Evolutionary conservation across 148 eudicot species (phyloP).

Genomic region (Vaccinium macrocarpon): DNA sequence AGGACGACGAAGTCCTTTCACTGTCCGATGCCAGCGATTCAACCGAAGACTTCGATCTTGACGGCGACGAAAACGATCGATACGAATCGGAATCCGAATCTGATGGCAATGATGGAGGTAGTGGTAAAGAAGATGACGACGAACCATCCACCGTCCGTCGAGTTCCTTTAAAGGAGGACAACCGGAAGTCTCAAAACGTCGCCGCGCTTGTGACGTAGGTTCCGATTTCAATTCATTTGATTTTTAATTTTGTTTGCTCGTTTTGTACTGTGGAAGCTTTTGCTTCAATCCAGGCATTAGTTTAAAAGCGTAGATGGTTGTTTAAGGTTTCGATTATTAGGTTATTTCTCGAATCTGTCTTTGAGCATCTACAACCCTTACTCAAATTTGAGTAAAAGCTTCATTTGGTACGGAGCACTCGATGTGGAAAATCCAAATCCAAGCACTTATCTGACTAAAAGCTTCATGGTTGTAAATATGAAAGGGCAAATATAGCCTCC

Average conservation of each 20-base stretch:
- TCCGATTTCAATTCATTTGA: background rate
- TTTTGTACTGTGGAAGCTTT: background rate
- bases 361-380: too few species aligned
- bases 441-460: too few species aligned
- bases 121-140: conserved; percentile 16
- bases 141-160: background rate
- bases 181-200: conserved; percentile 49
- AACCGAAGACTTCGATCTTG: conserved; percentile 21
- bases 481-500: too few species aligned
- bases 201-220: conserved; percentile 56
- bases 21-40: conserved; percentile 30
- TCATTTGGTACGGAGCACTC: too few species aligned
- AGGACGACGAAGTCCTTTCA: conserved; percentile 8
- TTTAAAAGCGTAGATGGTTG: background rate
- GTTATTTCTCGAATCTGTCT: too few species aligned
- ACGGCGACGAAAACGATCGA: background rate
- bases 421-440: too few species aligned
- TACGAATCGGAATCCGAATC: conserved; percentile 5
- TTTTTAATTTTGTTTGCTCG: background rate
- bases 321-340: background rate
- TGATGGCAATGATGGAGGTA: background rate
- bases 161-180: conserved; percentile 16
- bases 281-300: conserved; percentile 8
- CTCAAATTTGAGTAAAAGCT: too few species aligned
- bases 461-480: too few species aligned